Base-by-base conservation (phyloP, 225 moss, liverwort and hornwort species). In the Bryoerythrophyllum caledonicum region DNA sequence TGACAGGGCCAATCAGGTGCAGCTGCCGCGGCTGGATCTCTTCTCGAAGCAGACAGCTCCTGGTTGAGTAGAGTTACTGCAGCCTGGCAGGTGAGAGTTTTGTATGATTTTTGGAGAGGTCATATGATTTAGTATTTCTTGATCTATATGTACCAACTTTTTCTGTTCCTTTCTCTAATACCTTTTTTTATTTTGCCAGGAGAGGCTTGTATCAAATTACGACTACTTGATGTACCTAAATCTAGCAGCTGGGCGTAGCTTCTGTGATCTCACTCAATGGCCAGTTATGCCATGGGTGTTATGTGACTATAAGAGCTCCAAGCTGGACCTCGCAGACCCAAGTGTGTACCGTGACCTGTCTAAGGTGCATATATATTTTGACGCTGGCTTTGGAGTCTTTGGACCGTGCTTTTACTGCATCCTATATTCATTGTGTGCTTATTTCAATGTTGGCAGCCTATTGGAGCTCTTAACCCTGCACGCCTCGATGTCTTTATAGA, bases 181-280 rank as follows among this genome's bases (percentile, higher is more conserved):
- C 76, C 15, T 35, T 69, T 67, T 49, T 49, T 7, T 49, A 2
- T 38, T 3, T 68, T 72, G 60, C 89, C 84, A 97, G 97, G 93
- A 83, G 80, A 93, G 91, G 75, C 82, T 91, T 51, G 93, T 97
- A 28, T 97, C 97, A 61, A 97, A 97, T 80, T 94, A 94, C 79
- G 97, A 99, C 86, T 99, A 99, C 83, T 91, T 99, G 78, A 80
- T 99, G 62, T 99, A 99, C 81, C 86, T 99, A 62, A 99, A 99
- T 83, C 76, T 99, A 77, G 97, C 97, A 53, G 93, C 97, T 52
- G 97, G 97, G 32, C 92, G 97, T 68, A 99, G 93, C 82, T 99
- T 99, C 81, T 99, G 97, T 81, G 97, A 99, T 82, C 89, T 99
- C 35, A 99, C 97, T 7, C 97, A 99, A 72, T 99, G 97, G 97